These are phyloP conservation scores for Penicillium verhagenii DNA, from an alignment of 495 filamentous ascomycete genomes.

Conservation along the genomic window DNA sequence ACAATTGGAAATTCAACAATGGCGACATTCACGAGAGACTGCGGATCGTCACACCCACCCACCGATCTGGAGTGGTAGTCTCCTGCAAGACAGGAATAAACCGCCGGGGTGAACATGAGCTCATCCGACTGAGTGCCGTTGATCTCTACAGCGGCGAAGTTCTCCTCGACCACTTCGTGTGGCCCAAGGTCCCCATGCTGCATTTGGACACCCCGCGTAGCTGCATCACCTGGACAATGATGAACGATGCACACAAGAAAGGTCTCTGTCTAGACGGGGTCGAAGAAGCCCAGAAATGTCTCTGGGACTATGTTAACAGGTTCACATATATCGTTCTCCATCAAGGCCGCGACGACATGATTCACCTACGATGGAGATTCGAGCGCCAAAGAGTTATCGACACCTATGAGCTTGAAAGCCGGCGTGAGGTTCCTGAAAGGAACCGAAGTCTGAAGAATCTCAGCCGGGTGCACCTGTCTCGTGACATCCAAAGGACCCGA, in stretches of 20 bases:
- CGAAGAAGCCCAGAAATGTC: slow-evolving; percentile 24
- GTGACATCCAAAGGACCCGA: slow-evolving; percentile 20
- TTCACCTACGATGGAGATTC: slow-evolving; percentile 28
- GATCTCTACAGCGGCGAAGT: slow-evolving; percentile 44
- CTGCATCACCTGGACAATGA: slow-evolving; percentile 27
- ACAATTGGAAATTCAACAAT: no score
- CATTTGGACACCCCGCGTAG: slow-evolving; percentile 42
- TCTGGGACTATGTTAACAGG: slow-evolving; percentile 39
- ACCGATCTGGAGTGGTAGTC: slow-evolving; percentile 37
- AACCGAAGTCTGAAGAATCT: slow-evolving; percentile 31
- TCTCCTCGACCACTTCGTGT: slow-evolving; percentile 44
- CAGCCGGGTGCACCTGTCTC: slow-evolving; percentile 21
- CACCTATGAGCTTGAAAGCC: slow-evolving; percentile 18
- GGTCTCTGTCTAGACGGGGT: slow-evolving; percentile 25
- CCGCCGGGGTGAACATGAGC: slow-evolving; percentile 26
- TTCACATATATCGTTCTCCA: slow-evolving; percentile 36
- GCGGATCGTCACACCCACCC: neutral
- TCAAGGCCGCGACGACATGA: slow-evolving; percentile 24
- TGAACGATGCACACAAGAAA: slow-evolving; percentile 18
- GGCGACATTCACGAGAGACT: neutral
- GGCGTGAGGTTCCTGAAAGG: neutral
- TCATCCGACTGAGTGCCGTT: slow-evolving; percentile 42
- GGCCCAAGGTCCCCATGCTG: slow-evolving; percentile 31
- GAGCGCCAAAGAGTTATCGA: slow-evolving; percentile 31
- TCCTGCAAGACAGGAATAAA: slow-evolving; percentile 51